phyloP scores from a whole-genome alignment of 2,329 filamentous ascomycete species.

The Alternaria rosae region DNA sequence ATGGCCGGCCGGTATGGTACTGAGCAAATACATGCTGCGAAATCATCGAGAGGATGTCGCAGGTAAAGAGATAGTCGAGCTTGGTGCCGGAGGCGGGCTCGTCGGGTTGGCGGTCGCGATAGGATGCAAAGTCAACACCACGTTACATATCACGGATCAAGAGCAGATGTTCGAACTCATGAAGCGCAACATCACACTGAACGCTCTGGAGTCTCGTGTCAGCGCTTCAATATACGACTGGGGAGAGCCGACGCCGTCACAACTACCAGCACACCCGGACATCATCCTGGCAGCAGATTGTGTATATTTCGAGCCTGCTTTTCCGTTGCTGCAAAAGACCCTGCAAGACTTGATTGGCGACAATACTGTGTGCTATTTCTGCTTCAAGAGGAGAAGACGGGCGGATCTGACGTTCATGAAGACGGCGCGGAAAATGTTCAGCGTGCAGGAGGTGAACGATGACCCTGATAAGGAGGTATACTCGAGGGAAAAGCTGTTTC shows the following conservation, averaged over 20 bases:
- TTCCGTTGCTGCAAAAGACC: conserved; percentile 83
- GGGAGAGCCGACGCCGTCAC: conserved; percentile 58
- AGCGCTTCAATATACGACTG: conserved; percentile 80
- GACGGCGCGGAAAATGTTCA: conserved; percentile 57
- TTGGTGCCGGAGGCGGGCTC: conserved; percentile 90
- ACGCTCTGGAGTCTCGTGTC: conserved; percentile 70
- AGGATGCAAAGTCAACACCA: conserved; percentile 61
- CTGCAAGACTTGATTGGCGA: conserved; percentile 74
- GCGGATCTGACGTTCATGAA: conserved; percentile 66
- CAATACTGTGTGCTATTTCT: conserved; percentile 78
- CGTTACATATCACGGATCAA: conserved; percentile 88
- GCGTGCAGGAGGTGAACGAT: conserved; percentile 57
- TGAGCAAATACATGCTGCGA: conserved; percentile 84
- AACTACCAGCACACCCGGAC: conserved; percentile 67
- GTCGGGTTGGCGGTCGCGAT: conserved; percentile 72
- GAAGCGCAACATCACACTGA: conserved; percentile 85
- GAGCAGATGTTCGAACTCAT: conserved; percentile 84
- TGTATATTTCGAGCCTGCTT: conserved; percentile 95
- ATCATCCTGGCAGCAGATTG: conserved; percentile 73
- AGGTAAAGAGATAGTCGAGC: conserved; percentile 81
- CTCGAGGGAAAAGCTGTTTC: conserved; percentile 57
- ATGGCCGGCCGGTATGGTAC: conserved; percentile 91
- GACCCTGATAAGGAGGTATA: conserved; percentile 58
- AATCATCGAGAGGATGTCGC: conserved; percentile 70
- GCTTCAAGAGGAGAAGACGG: conserved; percentile 90